These are phyloP conservation scores for Trichoderma afroharzianum DNA, from an alignment of 2,329 filamentous ascomycete genomes.

Conservation along the genomic window DNA sequence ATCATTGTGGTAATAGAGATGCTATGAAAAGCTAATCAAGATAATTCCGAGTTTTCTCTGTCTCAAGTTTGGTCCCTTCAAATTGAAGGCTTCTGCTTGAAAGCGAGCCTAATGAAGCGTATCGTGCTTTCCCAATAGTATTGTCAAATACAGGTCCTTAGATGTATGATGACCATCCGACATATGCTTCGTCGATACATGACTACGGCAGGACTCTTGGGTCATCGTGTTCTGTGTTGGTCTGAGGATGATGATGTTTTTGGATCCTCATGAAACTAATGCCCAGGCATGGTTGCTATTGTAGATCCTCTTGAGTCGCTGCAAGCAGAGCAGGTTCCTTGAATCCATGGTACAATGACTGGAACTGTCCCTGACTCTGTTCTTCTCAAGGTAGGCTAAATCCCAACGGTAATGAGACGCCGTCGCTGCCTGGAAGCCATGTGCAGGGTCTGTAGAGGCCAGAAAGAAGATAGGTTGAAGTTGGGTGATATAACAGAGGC, in stretches of 20 bases:
- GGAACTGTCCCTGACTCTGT: background rate
- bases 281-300: background rate
- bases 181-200: too few relatives aligned
- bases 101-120: background rate
- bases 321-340: background rate
- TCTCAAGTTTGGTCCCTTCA: background rate
- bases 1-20: background rate
- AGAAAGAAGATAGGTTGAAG: background rate
- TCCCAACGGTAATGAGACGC: background rate
- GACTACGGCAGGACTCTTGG: too few relatives aligned
- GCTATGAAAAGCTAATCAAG: background rate
- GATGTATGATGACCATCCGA: accelerated
- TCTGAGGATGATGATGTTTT: background rate
- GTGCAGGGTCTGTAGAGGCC: background rate
- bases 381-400: background rate
- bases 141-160: background rate
- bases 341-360: background rate
- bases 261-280: background rate
- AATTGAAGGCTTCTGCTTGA: background rate
- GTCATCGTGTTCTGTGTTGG: too few relatives aligned
- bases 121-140: background rate
- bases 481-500: background rate
- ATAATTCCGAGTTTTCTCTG: background rate
- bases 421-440: background rate
- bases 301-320: background rate